These are phyloP conservation scores for Calonectria crousiana DNA, from an alignment of 2,329 filamentous ascomycete genomes.

Conservation along the genomic window DNA sequence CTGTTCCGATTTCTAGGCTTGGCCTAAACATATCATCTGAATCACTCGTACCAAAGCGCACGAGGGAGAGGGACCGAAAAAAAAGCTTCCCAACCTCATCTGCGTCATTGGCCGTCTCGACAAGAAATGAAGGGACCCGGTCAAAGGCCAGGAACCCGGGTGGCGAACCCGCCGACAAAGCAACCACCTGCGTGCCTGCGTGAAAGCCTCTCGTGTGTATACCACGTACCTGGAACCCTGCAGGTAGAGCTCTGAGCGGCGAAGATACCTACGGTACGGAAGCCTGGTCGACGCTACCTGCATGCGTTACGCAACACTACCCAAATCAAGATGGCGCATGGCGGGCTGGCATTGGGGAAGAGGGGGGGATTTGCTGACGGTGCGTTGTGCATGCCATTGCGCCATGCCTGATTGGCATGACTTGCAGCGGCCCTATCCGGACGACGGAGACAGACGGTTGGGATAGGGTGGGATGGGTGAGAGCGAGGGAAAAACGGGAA, in stretches of 20 bases:
- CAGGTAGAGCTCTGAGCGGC: neutral
- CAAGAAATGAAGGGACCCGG: neutral
- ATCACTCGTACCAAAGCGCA: neutral
- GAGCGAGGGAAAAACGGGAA: slow-evolving; percentile 5
- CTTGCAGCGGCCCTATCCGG: slow-evolving; percentile 47
- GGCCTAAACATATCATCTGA: neutral
- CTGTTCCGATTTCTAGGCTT: neutral
- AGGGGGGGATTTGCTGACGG: slow-evolving; percentile 20
- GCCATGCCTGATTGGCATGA: slow-evolving; percentile 44
- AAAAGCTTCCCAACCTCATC: neutral
- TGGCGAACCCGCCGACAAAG: slow-evolving; percentile 20
- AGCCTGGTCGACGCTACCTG: neutral
- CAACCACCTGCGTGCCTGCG: slow-evolving; percentile 10
- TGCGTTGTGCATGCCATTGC: slow-evolving; percentile 16
- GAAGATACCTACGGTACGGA: neutral
- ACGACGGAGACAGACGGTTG: slow-evolving; percentile 26
- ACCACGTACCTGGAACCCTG: slow-evolving; percentile 12
- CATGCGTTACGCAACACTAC: slow-evolving; percentile 10
- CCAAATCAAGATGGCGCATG: slow-evolving; percentile 13
- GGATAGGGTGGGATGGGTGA: slow-evolving; percentile 16
- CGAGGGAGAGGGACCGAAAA: neutral
- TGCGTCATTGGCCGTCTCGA: slow-evolving; percentile 2
- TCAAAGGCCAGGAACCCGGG: slow-evolving; percentile 8
- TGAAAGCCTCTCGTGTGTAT: slow-evolving; percentile 1
- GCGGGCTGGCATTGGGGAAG: slow-evolving; percentile 19